These are phyloP conservation scores for Ammopiptanthus mongolicus DNA, from an alignment of 306 rosid genomes.

Conservation along the genomic window DNA sequence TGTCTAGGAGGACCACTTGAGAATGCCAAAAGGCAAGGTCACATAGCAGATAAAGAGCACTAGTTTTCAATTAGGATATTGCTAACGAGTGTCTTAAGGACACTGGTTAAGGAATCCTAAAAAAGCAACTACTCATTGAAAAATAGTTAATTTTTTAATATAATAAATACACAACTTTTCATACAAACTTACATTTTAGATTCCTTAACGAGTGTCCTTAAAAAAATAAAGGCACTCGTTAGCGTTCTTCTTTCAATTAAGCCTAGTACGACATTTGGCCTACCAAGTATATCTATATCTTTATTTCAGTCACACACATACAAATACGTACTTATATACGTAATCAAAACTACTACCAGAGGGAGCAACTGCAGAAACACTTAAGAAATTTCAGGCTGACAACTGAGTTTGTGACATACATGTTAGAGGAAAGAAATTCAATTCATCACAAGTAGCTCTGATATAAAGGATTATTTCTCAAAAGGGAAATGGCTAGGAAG, in stretches of 20 bases:
- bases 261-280: conserved; percentile 27
- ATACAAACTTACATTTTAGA: no score
- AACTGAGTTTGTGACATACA: background rate
- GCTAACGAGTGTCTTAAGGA: no score
- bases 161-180: no score
- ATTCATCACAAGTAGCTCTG: background rate
- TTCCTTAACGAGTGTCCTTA: no score
- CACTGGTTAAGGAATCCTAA: conserved; percentile 11
- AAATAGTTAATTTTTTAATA: no score
- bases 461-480: background rate
- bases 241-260: no score
- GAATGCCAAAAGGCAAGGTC: conserved; percentile 5
- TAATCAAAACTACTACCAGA: background rate
- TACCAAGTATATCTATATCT: conserved; percentile 25
- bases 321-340: background rate
- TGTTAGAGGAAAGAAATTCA: conserved; percentile 5
- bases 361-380: conserved; percentile 9
- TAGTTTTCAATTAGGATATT: no score
- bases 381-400: conserved; percentile 26
- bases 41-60: conserved; percentile 9
- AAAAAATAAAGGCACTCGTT: no score
- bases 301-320: background rate
- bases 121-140: no score
- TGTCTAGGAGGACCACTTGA: conserved; percentile 60
- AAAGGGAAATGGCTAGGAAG: conserved; percentile 14